Base-by-base conservation (phyloP, 2,329 filamentous ascomycete species). In the Pestalotiopsis sp. region DNA sequence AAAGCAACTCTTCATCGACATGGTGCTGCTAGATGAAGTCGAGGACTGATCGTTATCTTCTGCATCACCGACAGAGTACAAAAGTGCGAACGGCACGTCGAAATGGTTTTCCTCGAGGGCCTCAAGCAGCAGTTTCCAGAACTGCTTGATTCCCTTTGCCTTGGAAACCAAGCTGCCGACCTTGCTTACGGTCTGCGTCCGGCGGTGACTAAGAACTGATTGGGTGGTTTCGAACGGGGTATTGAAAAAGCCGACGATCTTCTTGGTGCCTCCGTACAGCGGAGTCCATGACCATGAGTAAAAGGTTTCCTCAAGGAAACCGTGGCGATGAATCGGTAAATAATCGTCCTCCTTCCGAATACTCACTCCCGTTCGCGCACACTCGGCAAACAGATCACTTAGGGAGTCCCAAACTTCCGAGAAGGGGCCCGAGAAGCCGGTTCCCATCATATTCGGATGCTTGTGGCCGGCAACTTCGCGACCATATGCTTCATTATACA, bases 401-500 rank as follows among this genome's bases (percentile, higher is more conserved):
- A 77, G 69, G 5, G 76, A 73, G 14, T 79, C 77, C 78, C 79
- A 81, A 1, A 77, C 70, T 72, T 91, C 89, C 0, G 83, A 77
- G 83, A 88, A 91, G 1, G 87, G 88, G 2, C 87, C 84, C 9
- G 81, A 82, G 73, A 90, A 78, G 27, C 80, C 86, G 52, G 86
- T 86, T 0, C 89, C 89, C 83, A 91, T 89, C 27, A 91, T 78
- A 1, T 76, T 76, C 0, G 89, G 89, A 70, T 91, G 89, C 58
- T 69, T 69, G 58, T 68, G 63, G 3, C 89, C 89, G 7, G 88
- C 88, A 4, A 91, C 83, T 52, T 86, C 76, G 55, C 81, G 77
- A 62, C 90, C 78, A 45, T 81, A 91, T 0, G 88, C 85, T 74
- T 91, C 88, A 68, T 91, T 91, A 77, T 91, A 91, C 3, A 91